Conservation (phyloP, 1,284 basidiomycete species). For the Cryptococcus sp. region DNA sequence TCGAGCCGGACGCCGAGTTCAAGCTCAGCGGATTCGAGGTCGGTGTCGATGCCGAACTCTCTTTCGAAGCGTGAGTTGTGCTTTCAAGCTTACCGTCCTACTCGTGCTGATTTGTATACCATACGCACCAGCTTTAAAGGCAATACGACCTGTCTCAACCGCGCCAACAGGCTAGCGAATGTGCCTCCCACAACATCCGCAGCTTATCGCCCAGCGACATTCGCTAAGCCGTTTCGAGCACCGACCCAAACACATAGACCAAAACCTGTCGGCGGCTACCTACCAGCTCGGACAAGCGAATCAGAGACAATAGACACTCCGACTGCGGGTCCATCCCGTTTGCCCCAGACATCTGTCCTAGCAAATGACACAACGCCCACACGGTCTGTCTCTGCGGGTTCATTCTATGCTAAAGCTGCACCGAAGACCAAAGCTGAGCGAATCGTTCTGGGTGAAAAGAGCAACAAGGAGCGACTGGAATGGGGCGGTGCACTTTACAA, state of each 20-base stretch:
- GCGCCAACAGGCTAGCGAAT: not conserved
- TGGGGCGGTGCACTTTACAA: slow-evolving; percentile 55
- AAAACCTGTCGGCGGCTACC: slow-evolving; percentile 15
- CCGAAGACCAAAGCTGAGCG: slow-evolving; percentile 25
- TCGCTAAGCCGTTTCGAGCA: slow-evolving; percentile 36
- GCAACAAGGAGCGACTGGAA: slow-evolving; percentile 33
- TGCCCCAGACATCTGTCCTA: not conserved
- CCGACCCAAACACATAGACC: slow-evolving; percentile 27
- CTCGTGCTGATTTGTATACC: slow-evolving; percentile 24
- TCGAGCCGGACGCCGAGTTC: slow-evolving; percentile 53
- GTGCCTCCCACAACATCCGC: slow-evolving; percentile 7
- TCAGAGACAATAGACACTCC: not conserved
- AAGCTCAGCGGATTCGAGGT: slow-evolving; percentile 68
- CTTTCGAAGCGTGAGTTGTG: slow-evolving; percentile 34
- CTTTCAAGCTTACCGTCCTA: slow-evolving; percentile 22
- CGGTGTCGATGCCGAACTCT: slow-evolving; percentile 35
- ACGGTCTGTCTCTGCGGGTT: slow-evolving; percentile 24
- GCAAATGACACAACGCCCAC: not conserved
- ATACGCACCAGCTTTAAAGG: slow-evolving; percentile 33
- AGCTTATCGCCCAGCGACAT: slow-evolving; percentile 22
- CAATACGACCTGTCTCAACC: not conserved
- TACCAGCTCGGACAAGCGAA: slow-evolving; percentile 13
- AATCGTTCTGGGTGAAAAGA: slow-evolving; percentile 45
- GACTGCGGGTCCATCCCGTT: slow-evolving; percentile 13
- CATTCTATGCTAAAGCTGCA: slow-evolving; percentile 32